These are phyloP conservation scores for Fusarium graminum DNA, from an alignment of 2,329 filamentous ascomycete genomes.

Conservation along the genomic window DNA sequence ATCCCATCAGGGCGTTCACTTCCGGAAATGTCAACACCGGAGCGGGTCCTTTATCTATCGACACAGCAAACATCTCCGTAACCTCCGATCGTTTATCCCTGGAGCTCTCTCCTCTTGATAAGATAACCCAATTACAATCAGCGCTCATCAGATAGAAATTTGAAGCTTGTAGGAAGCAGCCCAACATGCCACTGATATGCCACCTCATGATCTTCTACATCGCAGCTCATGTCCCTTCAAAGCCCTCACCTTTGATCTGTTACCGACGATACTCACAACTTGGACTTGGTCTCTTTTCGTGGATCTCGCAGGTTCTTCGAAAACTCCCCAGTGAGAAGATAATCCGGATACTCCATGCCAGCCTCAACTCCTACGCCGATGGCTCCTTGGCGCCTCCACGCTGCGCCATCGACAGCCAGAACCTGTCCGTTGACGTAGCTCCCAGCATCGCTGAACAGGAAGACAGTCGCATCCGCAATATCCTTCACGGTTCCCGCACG, in stretches of 20 bases:
- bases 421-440: conserved; percentile 88
- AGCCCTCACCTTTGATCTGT: neutral
- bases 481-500: conserved; percentile 85
- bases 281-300: conserved; percentile 54
- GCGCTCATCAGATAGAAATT: neutral
- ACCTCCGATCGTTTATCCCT: conserved; percentile 20
- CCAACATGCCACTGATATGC: neutral
- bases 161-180: neutral
- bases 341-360: conserved; percentile 67
- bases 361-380: conserved; percentile 62
- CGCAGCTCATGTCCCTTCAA: neutral
- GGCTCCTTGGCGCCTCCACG: conserved; percentile 66
- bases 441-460: conserved; percentile 85
- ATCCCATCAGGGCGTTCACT: too few species aligned
- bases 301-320: conserved; percentile 53
- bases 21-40: conserved; percentile 31
- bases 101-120: conserved; percentile 8
- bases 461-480: conserved; percentile 93
- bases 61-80: conserved; percentile 33
- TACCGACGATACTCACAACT: conserved; percentile 52
- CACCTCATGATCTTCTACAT: neutral
- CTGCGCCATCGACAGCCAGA: conserved; percentile 77
- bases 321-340: conserved; percentile 54
- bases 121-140: conserved; percentile 6
- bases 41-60: conserved; percentile 27